Evolutionary conservation across 2,329 filamentous ascomycete species (phyloP).

Genomic region (Venturia carpophila): DNA sequence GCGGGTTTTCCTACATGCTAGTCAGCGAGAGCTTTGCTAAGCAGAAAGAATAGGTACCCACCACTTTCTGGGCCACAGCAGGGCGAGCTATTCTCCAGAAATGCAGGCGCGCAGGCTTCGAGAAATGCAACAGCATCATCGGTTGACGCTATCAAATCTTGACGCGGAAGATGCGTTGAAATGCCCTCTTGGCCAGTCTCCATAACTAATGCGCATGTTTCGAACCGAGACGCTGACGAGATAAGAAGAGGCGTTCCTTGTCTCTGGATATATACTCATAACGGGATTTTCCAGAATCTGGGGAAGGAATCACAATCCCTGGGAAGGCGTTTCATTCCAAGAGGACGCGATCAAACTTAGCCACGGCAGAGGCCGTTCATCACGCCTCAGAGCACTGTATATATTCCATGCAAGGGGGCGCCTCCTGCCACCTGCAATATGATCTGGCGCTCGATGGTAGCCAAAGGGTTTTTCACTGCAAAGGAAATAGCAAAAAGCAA

Average conservation of each 20-base stretch:
- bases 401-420: background rate
- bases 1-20: background rate
- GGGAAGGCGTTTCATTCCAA: background rate
- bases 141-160: background rate
- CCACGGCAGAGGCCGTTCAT: background rate
- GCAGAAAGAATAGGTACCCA: background rate
- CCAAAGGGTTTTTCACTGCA: background rate
- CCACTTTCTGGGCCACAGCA: background rate
- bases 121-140: background rate
- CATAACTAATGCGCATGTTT: background rate
- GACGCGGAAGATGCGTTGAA: background rate
- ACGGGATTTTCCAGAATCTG: background rate
- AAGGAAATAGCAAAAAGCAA: background rate
- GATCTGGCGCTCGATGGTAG: background rate
- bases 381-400: background rate
- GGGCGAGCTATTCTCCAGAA: background rate
- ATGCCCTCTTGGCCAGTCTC: background rate
- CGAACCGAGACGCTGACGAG: background rate
- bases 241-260: background rate
- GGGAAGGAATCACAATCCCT: background rate
- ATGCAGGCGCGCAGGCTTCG: background rate
- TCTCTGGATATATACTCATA: background rate
- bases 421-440: background rate
- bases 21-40: background rate
- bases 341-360: background rate